Base-by-base conservation (phyloP, 108 stramenopile genomes). In the Cylindrotheca closterium region DNA sequence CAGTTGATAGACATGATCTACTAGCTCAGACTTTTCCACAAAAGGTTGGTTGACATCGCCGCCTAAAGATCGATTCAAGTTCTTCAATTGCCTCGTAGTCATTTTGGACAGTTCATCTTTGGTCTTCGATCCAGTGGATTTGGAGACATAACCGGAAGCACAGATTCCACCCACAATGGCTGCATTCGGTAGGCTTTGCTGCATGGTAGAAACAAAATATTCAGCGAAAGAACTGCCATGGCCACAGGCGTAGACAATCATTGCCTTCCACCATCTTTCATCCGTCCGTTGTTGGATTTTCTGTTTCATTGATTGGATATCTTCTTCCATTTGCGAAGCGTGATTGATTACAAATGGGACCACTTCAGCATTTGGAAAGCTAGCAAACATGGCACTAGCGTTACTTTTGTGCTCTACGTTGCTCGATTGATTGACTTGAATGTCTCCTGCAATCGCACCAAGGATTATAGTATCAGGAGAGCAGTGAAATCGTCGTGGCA, bases 131-230 rank as follows among this genome's bases (percentile, higher is more conserved):
- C 15, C 37, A 42, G 7, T 15, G 7, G 37, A 42, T 19, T 31
- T 60, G 29, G 68, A 62, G 21, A 83, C 65, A 60, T 60, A 75
- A 8, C 82, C 82, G 2, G 31, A 23, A 1, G 30, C n/a, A 34
- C 78, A 79, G 24, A 79, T 66, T 21, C 83, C 83, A 46, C 83
- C 83, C 4, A 80, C 79, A 63, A 84, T 84, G 0, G 78, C 67
- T 15, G 61, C 58, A 23, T 68, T 34, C 17, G 83, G 79, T 27
- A 69, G 51, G 1, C 21, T 25, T 4, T 12, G 0, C 60, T 84
- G 83, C 26, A 80, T 22, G 18, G 19, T 2, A 3, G 17, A 4
- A 18, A 78, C 55, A 61, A 80, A 66, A 10, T 18, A 12, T 51
- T 78, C 79, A 22, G 59, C 37, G 3, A 37, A 12, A 15, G 52